phyloP scores from a whole-genome alignment of 192 early-diverging fungal species.

The Rhizophagus prolifer region DNA sequence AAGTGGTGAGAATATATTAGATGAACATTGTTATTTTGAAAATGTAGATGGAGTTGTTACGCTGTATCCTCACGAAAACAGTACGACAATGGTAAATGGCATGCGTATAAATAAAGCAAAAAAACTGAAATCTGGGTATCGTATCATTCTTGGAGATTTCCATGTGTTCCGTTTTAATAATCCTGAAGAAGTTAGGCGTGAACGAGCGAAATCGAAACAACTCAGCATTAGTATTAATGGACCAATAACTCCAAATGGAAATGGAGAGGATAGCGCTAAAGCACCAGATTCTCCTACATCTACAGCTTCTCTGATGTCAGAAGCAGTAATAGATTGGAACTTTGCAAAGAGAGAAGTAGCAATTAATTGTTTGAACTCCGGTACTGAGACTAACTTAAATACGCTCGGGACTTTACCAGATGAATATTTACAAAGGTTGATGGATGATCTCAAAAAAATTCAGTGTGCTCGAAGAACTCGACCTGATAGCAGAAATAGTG shows the following conservation, averaged over 20 bases:
- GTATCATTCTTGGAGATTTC: constrained; percentile 76
- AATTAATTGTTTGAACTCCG: constrained; percentile 42
- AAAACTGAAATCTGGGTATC: constrained; percentile 67
- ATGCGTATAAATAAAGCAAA: constrained; percentile 57
- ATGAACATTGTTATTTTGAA: constrained; percentile 74
- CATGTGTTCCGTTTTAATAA: constrained; percentile 87
- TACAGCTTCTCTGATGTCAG: constrained; percentile 46
- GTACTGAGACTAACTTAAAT: constrained; percentile 23
- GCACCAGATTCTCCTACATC: constrained; percentile 39
- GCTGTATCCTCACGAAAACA: constrained; percentile 56
- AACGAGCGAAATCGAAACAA: constrained; percentile 45
- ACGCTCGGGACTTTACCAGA: constrained; percentile 51
- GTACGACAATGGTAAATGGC: constrained; percentile 79
- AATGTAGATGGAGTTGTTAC: constrained; percentile 60
- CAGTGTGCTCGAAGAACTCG: constrained; percentile 48
- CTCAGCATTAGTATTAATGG: constrained; percentile 29
- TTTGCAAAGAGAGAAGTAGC: constrained; percentile 72
- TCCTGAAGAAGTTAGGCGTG: constrained; percentile 74
- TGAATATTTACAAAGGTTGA: constrained; percentile 55
- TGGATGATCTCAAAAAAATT: constrained; percentile 59
- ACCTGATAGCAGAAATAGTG: constrained; percentile 48
- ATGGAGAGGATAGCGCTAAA: constrained; percentile 40
- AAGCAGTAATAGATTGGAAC: constrained; percentile 69
- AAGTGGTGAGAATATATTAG: constrained; percentile 58
- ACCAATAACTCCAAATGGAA: constrained; percentile 24